Conservation (phyloP, 352 stramenopile species). For the Pythium plurisporium region DNA sequence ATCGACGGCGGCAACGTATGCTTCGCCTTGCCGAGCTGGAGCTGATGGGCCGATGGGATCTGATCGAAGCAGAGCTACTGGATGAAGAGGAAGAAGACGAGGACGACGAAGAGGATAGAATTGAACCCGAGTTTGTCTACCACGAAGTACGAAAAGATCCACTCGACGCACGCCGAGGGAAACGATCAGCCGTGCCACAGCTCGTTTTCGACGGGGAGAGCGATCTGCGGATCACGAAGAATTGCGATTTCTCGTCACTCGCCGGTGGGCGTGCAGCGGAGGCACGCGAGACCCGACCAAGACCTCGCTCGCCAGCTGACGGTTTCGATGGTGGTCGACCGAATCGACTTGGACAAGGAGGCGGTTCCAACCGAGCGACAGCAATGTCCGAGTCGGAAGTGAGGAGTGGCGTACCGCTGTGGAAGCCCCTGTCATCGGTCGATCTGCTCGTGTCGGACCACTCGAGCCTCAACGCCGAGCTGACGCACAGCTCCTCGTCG, state of each 20-base stretch:
- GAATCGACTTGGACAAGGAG: not conserved
- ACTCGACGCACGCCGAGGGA: constrained; percentile 11
- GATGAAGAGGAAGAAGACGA: constrained; percentile 19
- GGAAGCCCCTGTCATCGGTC: constrained; percentile 4
- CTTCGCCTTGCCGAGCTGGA: constrained; percentile 10
- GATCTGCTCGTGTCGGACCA: constrained; percentile 2
- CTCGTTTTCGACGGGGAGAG: constrained; percentile 21
- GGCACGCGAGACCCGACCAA: not conserved
- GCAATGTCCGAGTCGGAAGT: not conserved
- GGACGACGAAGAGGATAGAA: constrained; percentile 6
- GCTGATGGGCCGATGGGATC: constrained; percentile 5
- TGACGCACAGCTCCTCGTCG: constrained; percentile 4
- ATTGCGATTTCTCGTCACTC: constrained; percentile 15
- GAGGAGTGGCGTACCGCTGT: not conserved
- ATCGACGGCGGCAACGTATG: constrained; percentile 22
- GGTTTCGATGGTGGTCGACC: not conserved
- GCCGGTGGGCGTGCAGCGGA: not conserved
- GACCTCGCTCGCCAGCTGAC: not conserved
- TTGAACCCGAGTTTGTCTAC: constrained; percentile 41
- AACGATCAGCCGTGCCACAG: not conserved
- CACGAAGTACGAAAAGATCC: constrained; percentile 21
- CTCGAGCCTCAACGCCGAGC: constrained; percentile 1
- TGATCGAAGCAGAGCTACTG: constrained; percentile 17
- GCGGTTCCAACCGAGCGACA: not conserved
- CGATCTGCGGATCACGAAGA: constrained; percentile 21